Base-by-base conservation (phyloP, 768 basidiomycete species). In the Lentinula guzmanii region DNA sequence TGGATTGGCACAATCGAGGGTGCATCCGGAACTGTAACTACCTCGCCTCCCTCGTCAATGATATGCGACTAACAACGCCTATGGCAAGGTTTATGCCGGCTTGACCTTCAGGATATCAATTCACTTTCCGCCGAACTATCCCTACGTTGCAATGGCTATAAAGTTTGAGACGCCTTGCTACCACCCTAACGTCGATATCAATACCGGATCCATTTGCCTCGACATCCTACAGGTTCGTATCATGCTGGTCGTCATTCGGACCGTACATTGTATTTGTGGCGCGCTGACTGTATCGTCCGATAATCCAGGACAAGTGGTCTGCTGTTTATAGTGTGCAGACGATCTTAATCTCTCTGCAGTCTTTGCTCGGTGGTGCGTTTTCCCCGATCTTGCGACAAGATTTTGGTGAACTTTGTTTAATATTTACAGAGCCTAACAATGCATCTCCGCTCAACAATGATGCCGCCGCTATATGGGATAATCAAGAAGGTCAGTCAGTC, bases 291-390 rank as follows among this genome's bases (percentile, higher is more conserved):
- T 28, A 33, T 53, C 45, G 21, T 62, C 41, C 39, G 53, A 52
- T 45, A 51, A 35, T 45, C n/a, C 64, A 93, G 90, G 92, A 94
- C 73, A 91, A 94, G 69, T 95, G 93, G 94, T 92, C 91, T 3
- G 93, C 94, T 6, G 89, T 95, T 1, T 93, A 95, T 72, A 92
- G 90, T 62, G 93, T 95, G 39, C 91, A 93, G 65, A 94, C 92
- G 0, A 90, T 96, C 45, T 81, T 96, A 18, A 76, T 95, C 8
- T 95, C 93, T 11, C 73, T 96, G 60, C 94, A 96, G 69, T 92
- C 90, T 9, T 76, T 96, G 41, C 81, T 96, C 52, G 93, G 93
- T 66, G 93, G 93, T 93, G 67, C 42, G 83, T 74, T n/a, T 45
- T 13, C 13, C 8, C 41, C 33, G 31, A n/a, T 51, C 41, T 60